phyloP scores from a whole-genome alignment of 331 rosid genomes.

The Rhamnella rubrinervis region DNA sequence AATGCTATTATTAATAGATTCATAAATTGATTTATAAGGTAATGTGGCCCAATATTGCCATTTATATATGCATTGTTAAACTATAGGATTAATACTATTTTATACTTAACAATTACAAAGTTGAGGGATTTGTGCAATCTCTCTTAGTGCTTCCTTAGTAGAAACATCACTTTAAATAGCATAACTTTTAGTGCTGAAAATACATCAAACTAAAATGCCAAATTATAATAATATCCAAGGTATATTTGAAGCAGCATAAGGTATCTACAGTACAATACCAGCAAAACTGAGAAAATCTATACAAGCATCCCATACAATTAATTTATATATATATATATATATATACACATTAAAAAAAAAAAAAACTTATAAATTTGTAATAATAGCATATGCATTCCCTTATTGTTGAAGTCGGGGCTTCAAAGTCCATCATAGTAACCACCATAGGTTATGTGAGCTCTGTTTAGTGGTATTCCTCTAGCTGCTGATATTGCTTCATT shows the following conservation, averaged over 20 bases:
- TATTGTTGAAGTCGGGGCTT: conserved; percentile 1
- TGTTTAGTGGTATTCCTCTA: conserved; percentile 51
- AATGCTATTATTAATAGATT: no score
- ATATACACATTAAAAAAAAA: not conserved
- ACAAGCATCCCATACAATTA: no score
- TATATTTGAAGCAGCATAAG: not conserved
- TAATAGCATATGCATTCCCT: not conserved
- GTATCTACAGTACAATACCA: conserved; percentile 15
- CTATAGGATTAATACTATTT: no score
- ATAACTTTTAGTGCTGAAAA: not conserved
- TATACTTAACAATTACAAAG: no score
- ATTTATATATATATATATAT: not conserved
- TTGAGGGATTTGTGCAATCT: no score
- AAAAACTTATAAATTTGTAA: not conserved
- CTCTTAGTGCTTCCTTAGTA: no score
- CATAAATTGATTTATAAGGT: no score
- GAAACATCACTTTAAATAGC: no score
- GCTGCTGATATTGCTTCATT: conserved; percentile 64
- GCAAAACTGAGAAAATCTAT: no score
- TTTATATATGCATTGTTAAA: no score
- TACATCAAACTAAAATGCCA: not conserved
- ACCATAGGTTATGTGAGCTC: conserved; percentile 71
- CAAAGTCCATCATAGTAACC: conserved; percentile 57
- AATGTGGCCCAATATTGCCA: no score
- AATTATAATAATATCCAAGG: not conserved